Evolutionary conservation across 305 asterid species (phyloP), one percentile per base, ranked within the genome.

Genomic region (Salvia sclarea): DNA sequence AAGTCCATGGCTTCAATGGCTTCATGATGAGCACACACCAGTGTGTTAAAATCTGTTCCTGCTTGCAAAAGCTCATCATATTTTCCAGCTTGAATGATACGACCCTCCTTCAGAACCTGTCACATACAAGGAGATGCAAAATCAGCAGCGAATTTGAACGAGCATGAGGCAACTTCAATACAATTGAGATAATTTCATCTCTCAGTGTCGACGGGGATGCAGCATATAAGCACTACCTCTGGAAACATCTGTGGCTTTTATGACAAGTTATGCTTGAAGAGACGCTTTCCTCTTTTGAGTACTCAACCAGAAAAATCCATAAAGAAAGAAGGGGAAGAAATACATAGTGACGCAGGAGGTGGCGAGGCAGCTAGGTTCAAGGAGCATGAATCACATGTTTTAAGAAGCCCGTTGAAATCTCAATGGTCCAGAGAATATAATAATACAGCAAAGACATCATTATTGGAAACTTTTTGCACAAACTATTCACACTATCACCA

Each of bases 1-100:
- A 91, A 72, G 60, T 91, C 99, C 95, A 95, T 91, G 53, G 99
- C 95, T 80, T 87, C 98, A 75, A 95, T 91, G 71, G 99, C 98
- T 77, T 95, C 99, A 28, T 91, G 90, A 76, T 95, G 99, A 64
- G 99, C 99, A 54, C 88, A 88, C 66, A 95, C 96, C 78, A 95
- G 74, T 44, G 96, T 80, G 69, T 76, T 86, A 69, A 95, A 91
- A 80, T 91, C 98, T 30, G 99, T 95, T 77, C 99, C 99, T 33
- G 93, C 91, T 85, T 83, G 92, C 84, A 95, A 72, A 77, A 95
- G 99, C 64, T 91, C 97, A 18, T 95, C 97, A 25, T 95, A 95
- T 82, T 82, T 91, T 66, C 99, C 99, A 69, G 97, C 95, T 83
- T 95, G 98, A 77, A 85, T 86, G 45, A 95, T 82, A 45, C 64